Percentiles rank a stretch among this genome's conserved stretches.
phyloP scores from a whole-genome alignment of 2,329 filamentous ascomycete genomes.

The Colletotrichum abscissum region DNA sequence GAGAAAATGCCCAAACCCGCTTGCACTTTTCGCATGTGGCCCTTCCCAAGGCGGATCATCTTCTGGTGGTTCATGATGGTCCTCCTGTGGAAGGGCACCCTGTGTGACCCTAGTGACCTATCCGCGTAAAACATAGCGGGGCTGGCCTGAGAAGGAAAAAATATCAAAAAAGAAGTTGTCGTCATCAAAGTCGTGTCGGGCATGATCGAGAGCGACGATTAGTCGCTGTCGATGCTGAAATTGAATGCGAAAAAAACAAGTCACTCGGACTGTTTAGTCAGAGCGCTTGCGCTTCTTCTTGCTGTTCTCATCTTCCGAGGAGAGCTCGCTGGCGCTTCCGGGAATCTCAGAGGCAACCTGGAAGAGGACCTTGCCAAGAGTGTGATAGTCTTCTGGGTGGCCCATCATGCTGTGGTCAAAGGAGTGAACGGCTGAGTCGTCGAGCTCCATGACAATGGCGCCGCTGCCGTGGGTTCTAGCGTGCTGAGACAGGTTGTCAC shows the following conservation, averaged over 20 bases:
- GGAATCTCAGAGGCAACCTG: constrained; percentile 81
- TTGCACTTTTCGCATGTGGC: constrained; percentile 51
- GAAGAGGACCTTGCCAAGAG: constrained; percentile 83
- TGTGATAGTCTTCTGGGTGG: constrained; percentile 68
- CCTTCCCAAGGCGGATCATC: constrained; percentile 47
- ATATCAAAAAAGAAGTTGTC: constrained; percentile 32
- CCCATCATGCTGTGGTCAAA: constrained; percentile 56
- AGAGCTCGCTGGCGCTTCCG: constrained; percentile 70
- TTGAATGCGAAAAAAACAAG: constrained; percentile 32
- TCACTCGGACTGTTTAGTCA: constrained; percentile 56
- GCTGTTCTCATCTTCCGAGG: constrained; percentile 64
- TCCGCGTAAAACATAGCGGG: constrained; percentile 40
- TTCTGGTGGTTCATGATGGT: constrained; percentile 28
- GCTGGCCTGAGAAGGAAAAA: constrained; percentile 31
- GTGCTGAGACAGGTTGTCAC: constrained; percentile 97
- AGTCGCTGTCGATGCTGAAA: constrained; percentile 27
- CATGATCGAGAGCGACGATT: constrained; percentile 39
- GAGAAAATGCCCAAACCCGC: constrained; percentile 53
- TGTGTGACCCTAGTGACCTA: constrained; percentile 43
- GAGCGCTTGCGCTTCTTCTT: constrained; percentile 85
- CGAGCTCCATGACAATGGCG: constrained; percentile 90
- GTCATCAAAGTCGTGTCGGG: constrained; percentile 45
- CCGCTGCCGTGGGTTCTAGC: constrained; percentile 92
- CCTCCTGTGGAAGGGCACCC: constrained; percentile 11
- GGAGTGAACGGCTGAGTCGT: constrained; percentile 69